A percentile compares a stretch with the other conserved stretches of the same genome.
These are phyloP conservation scores for Bryoerythrophyllum caledonicum DNA, from an alignment of 225 moss, liverwort and hornwort genomes.

Conservation along the genomic window DNA sequence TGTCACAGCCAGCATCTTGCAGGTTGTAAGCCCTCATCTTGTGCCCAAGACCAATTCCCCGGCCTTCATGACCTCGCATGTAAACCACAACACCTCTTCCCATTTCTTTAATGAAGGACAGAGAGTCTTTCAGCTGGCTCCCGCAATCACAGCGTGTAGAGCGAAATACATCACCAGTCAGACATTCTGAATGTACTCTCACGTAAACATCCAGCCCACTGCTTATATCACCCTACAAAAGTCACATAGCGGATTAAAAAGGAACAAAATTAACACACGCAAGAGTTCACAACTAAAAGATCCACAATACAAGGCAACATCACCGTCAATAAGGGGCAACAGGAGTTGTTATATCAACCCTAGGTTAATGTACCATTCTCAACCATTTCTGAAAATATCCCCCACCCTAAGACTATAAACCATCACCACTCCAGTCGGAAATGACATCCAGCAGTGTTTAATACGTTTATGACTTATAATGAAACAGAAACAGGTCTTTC, in stretches of 20 bases:
- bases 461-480: neutral
- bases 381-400: neutral
- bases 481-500: neutral
- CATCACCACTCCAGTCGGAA: neutral
- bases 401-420: neutral
- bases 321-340: neutral
- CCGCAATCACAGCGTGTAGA: conserved; percentile 97
- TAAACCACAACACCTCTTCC: conserved; percentile 91
- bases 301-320: neutral
- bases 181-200: conserved; percentile 92
- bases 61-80: conserved; percentile 93
- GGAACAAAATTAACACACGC: neutral
- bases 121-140: conserved; percentile 77
- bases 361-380: neutral
- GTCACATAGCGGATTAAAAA: conserved; percentile 5
- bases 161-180: conserved; percentile 96
- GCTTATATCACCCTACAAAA: conserved; percentile 88
- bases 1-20: conserved; percentile 91
- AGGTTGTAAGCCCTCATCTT: conserved; percentile 96
- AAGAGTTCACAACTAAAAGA: neutral
- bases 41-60: conserved; percentile 95
- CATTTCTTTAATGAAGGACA: conserved; percentile 73
- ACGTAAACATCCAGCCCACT: conserved; percentile 90
- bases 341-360: neutral
- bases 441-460: neutral